phyloP scores from a whole-genome alignment of 2,329 filamentous ascomycete species.

The Xylaria multiplex region DNA sequence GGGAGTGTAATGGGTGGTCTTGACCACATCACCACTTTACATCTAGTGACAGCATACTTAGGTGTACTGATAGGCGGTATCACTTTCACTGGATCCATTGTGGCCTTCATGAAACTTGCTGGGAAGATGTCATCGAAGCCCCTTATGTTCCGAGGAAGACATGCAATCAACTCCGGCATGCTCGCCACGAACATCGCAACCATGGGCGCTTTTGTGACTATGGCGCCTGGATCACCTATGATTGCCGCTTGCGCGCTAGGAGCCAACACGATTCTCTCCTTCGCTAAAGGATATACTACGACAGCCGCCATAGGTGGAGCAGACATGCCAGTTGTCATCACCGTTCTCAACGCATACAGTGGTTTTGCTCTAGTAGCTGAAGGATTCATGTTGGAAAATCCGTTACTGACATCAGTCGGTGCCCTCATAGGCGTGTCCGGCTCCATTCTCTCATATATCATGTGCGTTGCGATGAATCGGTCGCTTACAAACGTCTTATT shows the following conservation, averaged over 20 bases:
- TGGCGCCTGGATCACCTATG: conserved; percentile 80
- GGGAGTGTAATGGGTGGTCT: conserved; percentile 84
- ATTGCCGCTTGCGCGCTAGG: conserved; percentile 82
- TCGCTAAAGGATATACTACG: conserved; percentile 87
- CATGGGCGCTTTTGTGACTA: conserved; percentile 83
- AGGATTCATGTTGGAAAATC: conserved; percentile 90
- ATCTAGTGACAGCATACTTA: conserved; percentile 86
- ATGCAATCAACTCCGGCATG: conserved; percentile 78
- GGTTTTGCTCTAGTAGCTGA: conserved; percentile 91
- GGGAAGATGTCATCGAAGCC: conserved; percentile 84
- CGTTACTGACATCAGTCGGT: conserved; percentile 84
- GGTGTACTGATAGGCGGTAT: conserved; percentile 88
- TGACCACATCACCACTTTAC: conserved; percentile 76
- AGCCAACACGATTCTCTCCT: conserved; percentile 80
- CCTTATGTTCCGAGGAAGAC: conserved; percentile 75
- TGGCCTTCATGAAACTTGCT: conserved; percentile 88
- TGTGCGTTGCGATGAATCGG: conserved; percentile 91
- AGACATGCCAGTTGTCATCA: conserved; percentile 93
- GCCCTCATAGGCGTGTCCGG: conserved; percentile 89
- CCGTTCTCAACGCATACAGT: conserved; percentile 89
- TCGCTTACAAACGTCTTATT: conserved; percentile 91
- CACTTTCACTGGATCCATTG: conserved; percentile 90
- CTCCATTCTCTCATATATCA: conserved; percentile 87
- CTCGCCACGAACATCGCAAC: conserved; percentile 81
- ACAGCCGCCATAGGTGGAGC: conserved; percentile 91